Base-by-base conservation (phyloP, 768 basidiomycete species). In the Dictyophora rubrovolvata region DNA sequence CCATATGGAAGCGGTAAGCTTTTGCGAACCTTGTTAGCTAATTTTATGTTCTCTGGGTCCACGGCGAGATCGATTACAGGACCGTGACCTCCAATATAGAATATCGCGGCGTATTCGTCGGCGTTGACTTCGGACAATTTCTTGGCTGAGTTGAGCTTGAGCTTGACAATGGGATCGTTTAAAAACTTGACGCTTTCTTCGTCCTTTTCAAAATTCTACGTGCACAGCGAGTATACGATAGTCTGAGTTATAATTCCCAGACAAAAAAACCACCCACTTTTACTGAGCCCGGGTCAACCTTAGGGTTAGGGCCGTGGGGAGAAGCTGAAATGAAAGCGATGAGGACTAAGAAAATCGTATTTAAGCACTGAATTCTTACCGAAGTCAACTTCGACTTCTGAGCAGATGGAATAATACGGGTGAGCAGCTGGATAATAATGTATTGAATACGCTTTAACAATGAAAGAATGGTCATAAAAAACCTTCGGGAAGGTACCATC, bases 61-160 rank as follows among this genome's bases (percentile, higher is more conserved):
- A 63, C 63, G 1, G 87, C 71, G 42, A 91, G 77, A 69, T 91
- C 89, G 49, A 91, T 74, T 37, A 85, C 79, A 12, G 89, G 87
- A 0, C 87, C 87, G 65, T 89, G 86, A 34, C 89, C 88, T 47
- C 89, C 89, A 57, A 87, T 78, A 66, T 87, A 88, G 71, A 86
- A 89, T 57, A 92, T 73, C 14, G 83, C 89, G 55, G 78, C 82
- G 66, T 88, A 91, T 64, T 86, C 81, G 33, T 75, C 69, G 5
- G 70, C 71, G 51, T 77, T 75, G 63, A 91, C 77, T 0, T 84
- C 81, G 0, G 75, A 70, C 50, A 91, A 73, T 69, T 76, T 80
- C 71, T 84, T 82, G 3, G 86, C 79, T 35, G 71, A 72, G 8
- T 74, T 75, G 33, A 87, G 66, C 64, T 85, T 81, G 16, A 69